These are phyloP conservation scores for Brachypodium distachyon DNA, from an alignment of 202 grass and related monocot genomes.

Conservation along the genomic window DNA sequence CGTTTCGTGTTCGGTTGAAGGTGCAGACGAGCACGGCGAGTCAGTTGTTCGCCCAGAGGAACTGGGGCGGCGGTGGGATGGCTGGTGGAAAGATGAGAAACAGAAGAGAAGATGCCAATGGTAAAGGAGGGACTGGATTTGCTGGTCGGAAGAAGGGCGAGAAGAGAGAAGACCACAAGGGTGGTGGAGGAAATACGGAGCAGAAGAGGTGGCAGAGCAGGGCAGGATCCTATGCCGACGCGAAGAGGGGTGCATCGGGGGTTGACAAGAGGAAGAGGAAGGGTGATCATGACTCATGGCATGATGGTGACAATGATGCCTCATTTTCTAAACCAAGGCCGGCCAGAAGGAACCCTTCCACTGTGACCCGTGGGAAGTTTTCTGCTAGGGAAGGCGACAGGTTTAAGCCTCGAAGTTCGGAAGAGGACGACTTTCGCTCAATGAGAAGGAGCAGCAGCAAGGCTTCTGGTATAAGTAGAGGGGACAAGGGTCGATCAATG, in stretches of 20 bases:
- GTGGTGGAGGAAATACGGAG: background rate
- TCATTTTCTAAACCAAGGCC: slow-evolving; percentile 10
- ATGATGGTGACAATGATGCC: background rate
- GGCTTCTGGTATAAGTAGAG: background rate
- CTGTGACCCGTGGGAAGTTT: background rate
- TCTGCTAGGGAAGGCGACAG: slow-evolving; percentile 1
- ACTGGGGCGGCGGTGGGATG: background rate
- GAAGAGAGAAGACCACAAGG: slow-evolving; percentile 13
- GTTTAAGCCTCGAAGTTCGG: background rate
- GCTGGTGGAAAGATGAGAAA: slow-evolving; percentile 1
- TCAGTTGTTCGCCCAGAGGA: background rate
- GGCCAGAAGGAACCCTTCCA: slow-evolving; percentile 14
- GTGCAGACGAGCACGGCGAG: background rate
- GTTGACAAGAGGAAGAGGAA: slow-evolving; percentile 26
- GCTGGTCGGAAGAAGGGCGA: background rate
- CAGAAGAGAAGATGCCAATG: slow-evolving; percentile 8
- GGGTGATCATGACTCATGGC: background rate
- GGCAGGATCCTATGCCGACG: background rate
- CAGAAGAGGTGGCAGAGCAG: slow-evolving; percentile 1
- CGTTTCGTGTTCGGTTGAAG: background rate
- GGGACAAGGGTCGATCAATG: background rate
- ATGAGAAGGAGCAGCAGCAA: slow-evolving; percentile 12
- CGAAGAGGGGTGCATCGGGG: background rate
- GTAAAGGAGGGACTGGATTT: slow-evolving; percentile 8
- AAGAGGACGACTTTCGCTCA: background rate